phyloP scores from a whole-genome alignment of 202 grass and related monocot species.

The Musa balbisiana region DNA sequence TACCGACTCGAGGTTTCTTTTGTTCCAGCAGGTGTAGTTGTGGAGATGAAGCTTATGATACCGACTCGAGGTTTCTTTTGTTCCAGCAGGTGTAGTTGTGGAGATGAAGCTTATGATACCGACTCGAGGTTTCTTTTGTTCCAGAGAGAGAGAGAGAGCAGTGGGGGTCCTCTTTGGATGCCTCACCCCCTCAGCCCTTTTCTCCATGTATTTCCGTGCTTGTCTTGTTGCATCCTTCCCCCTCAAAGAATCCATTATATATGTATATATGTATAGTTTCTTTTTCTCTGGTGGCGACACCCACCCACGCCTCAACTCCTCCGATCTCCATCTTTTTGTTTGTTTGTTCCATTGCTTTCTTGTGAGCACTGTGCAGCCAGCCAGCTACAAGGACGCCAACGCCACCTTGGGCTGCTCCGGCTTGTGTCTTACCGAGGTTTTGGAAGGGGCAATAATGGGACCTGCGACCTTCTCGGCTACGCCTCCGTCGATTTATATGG shows the following conservation, averaged over 20 bases:
- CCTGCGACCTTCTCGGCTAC: too few species aligned
- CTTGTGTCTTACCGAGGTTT: background rate
- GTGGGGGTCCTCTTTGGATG: constrained; percentile 16
- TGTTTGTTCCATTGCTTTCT: constrained; percentile 37
- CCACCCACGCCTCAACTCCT: constrained; percentile 1
- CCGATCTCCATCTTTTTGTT: constrained; percentile 35
- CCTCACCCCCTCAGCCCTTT: background rate
- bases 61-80: too few species aligned
- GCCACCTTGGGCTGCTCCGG: too few species aligned
- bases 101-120: too few species aligned
- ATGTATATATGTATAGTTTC: background rate
- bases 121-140: too few species aligned
- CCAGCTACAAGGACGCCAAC: background rate
- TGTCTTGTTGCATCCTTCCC: background rate
- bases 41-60: too few species aligned
- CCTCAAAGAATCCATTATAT: too few species aligned
- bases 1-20: too few species aligned
- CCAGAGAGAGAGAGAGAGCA: constrained; percentile 2
- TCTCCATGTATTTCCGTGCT: constrained; percentile 4
- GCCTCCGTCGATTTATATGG: too few species aligned
- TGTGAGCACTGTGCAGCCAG: constrained; percentile 7
- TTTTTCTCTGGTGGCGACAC: constrained; percentile 4
- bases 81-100: too few species aligned
- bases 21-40: too few species aligned
- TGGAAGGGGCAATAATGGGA: background rate